These are phyloP conservation scores for Pseudonitzschia multistriata DNA, from an alignment of 108 stramenopile species.

Conservation along the genomic window DNA sequence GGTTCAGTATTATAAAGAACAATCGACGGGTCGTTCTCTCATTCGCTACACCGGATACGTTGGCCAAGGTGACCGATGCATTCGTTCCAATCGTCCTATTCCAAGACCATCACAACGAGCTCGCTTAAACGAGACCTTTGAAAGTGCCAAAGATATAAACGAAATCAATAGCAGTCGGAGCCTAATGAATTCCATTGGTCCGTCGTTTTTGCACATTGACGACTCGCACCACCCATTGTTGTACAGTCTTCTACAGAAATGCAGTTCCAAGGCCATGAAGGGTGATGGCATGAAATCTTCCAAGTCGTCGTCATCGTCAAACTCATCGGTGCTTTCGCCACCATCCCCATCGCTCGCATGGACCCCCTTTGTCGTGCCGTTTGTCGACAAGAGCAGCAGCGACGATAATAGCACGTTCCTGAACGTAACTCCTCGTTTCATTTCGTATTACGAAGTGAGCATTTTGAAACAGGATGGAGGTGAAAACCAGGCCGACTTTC, in stretches of 20 bases:
- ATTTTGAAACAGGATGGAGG: slow-evolving; percentile 31
- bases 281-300: neutral
- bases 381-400: slow-evolving; percentile 10
- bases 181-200: neutral
- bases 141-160: neutral
- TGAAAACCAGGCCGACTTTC: neutral
- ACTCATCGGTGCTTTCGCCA: neutral
- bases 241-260: neutral
- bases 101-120: slow-evolving; percentile 32
- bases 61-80: slow-evolving; percentile 69
- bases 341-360: neutral
- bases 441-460: slow-evolving; percentile 76
- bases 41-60: slow-evolving; percentile 59
- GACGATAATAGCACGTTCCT: slow-evolving; percentile 6
- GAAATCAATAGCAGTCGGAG: neutral
- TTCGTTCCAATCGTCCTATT: slow-evolving; percentile 61
- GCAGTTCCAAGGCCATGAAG: neutral
- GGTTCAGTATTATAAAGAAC: slow-evolving; percentile 9
- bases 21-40: slow-evolving; percentile 5
- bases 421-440: slow-evolving; percentile 62
- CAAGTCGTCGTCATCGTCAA: neutral
- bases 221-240: slow-evolving; percentile 6
- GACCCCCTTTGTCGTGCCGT: slow-evolving; percentile 58
- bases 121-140: neutral
- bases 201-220: neutral